A percentile compares a stretch with the other conserved stretches of the same genome.
Conservation (phyloP, 164 flowering plant species). For the Aristolochia californica region DNA sequence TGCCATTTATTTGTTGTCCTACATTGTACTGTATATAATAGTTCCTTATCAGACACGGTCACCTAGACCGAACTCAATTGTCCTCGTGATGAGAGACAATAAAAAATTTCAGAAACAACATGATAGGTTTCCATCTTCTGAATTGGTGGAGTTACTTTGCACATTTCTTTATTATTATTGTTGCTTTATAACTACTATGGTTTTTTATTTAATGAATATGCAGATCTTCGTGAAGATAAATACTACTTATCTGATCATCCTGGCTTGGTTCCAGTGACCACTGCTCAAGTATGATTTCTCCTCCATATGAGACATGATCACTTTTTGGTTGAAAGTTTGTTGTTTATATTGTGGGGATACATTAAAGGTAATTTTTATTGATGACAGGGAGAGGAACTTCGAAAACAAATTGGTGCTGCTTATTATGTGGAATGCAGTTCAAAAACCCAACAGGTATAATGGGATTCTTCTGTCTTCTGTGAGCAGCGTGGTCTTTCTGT, state of each 20-base stretch:
- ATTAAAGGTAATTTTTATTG: too few species aligned
- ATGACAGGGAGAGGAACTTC: constrained; percentile 90
- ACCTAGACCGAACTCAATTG: too few species aligned
- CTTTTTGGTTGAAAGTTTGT: not conserved
- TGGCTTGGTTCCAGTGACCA: constrained; percentile 79
- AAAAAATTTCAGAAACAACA: too few species aligned
- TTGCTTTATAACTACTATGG: not conserved
- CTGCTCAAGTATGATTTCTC: constrained; percentile 57
- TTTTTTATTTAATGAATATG: constrained; percentile 3
- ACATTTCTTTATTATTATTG: not conserved
- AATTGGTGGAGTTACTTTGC: not conserved
- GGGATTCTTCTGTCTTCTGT: not conserved
- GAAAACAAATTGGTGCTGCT: constrained; percentile 85
- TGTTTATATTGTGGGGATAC: too few species aligned
- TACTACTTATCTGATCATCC: constrained; percentile 92
- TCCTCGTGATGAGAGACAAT: too few species aligned
- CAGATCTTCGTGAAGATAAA: constrained; percentile 97
- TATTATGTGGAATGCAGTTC: constrained; percentile 97
- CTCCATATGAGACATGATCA: not conserved
- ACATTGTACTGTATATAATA: too few species aligned
- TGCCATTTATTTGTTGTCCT: too few species aligned
- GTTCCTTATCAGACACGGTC: too few species aligned
- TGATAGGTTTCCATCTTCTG: too few species aligned
- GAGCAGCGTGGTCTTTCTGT: not conserved
- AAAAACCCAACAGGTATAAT: constrained; percentile 93